These are phyloP conservation scores for Gastrolobium villosum DNA, from an alignment of 306 rosid genomes.

Conservation along the genomic window DNA sequence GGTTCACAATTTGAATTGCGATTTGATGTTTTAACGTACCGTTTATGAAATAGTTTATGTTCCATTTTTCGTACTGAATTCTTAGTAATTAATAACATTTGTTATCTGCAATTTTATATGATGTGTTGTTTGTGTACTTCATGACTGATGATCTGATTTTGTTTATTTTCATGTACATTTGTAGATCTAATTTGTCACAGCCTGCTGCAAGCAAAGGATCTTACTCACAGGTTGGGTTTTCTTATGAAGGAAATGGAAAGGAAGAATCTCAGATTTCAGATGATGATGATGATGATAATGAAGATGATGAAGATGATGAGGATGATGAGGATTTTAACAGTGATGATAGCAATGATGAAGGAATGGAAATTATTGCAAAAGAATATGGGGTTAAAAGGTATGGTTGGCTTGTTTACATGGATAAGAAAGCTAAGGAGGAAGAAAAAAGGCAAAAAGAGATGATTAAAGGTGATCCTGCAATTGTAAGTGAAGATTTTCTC, in stretches of 20 bases:
- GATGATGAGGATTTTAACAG: conserved; percentile 92
- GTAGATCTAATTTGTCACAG: conserved; percentile 76
- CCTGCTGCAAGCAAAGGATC: conserved; percentile 88
- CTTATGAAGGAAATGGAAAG: conserved; percentile 88
- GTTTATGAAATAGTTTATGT: not conserved
- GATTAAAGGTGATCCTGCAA: conserved; percentile 97
- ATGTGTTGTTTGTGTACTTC: conserved; percentile 13
- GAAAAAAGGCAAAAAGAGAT: conserved; percentile 94
- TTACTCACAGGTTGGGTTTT: conserved; percentile 95
- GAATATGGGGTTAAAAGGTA: conserved; percentile 94
- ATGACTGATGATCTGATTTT: conserved; percentile 42
- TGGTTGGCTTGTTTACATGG: conserved; percentile 99
- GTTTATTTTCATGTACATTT: conserved; percentile 44
- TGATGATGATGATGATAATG: conserved; percentile 76
- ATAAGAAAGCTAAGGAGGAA: conserved; percentile 95
- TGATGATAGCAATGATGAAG: conserved; percentile 97
- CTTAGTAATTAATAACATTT: not conserved
- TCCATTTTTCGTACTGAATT: conserved; percentile 2
- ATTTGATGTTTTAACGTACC: not conserved
- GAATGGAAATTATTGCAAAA: conserved; percentile 94
- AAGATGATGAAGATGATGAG: conserved; percentile 85
- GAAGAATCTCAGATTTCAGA: conserved; percentile 82
- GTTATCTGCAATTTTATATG: conserved; percentile 10
- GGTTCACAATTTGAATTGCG: too few relatives aligned
- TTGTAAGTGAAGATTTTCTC: conserved; percentile 69